Conservation (phyloP, 805 yeast genomes). For the Candida arabinofermentans region DNA sequence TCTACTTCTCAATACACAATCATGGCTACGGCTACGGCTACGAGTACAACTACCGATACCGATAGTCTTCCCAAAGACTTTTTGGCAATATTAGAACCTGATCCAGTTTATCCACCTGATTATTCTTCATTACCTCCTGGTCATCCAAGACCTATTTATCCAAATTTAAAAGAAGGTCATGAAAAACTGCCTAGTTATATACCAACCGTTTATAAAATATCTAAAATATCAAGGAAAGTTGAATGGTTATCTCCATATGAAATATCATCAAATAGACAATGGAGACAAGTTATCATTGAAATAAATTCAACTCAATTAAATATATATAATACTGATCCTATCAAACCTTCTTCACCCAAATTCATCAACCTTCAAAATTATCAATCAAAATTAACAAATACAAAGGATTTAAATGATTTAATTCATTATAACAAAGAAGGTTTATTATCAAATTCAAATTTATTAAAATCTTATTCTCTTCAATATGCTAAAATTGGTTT, state of each 20-base stretch:
- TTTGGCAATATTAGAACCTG: slow-evolving; percentile 27
- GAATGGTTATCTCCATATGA: slow-evolving; percentile 82
- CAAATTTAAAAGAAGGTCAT: slow-evolving; percentile 25
- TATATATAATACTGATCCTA: slow-evolving; percentile 44
- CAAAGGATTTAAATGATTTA: slow-evolving; percentile 25
- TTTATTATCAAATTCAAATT: slow-evolving; percentile 30
- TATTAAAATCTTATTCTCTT: slow-evolving; percentile 67
- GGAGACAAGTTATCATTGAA: slow-evolving; percentile 69
- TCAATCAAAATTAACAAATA: slow-evolving; percentile 27
- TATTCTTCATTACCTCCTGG: slow-evolving; percentile 35
- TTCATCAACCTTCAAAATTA: slow-evolving; percentile 10
- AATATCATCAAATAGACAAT: slow-evolving; percentile 57
- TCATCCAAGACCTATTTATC: slow-evolving; percentile 31
- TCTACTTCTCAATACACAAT: neutral
- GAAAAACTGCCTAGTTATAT: slow-evolving; percentile 59
- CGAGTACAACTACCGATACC: no score
- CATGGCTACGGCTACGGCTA: no score
- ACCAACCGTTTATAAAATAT: slow-evolving; percentile 61
- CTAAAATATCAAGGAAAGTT: slow-evolving; percentile 56
- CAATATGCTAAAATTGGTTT: slow-evolving; percentile 84
- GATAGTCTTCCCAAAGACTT: neutral
- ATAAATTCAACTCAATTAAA: slow-evolving; percentile 84
- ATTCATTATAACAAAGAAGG: slow-evolving; percentile 17
- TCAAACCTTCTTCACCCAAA: slow-evolving; percentile 7
- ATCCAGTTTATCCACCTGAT: slow-evolving; percentile 37